A percentile compares a stretch with the other conserved stretches of the same genome.
Conservation (phyloP, 73 alveolate species). For the Paramecium bursaria region DNA sequence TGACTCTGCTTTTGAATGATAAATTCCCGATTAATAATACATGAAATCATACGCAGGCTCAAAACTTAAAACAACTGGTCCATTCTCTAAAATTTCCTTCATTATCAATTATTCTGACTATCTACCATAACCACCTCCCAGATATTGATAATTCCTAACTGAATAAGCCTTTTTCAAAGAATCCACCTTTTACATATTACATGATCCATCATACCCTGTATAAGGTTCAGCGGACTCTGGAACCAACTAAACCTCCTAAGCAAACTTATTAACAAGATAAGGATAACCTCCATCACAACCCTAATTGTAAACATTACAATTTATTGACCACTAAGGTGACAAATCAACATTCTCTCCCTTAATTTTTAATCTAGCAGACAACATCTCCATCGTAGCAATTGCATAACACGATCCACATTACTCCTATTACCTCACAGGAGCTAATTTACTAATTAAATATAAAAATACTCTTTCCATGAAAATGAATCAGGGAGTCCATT, state of each 20-base stretch:
- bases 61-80: constrained; percentile 68
- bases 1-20: constrained; percentile 63
- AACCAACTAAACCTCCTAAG: constrained; percentile 44
- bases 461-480: constrained; percentile 53
- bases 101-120: constrained; percentile 59
- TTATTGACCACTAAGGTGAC: constrained; percentile 65
- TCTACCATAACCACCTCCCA: constrained; percentile 70
- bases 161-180: constrained; percentile 22
- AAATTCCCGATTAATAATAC: constrained; percentile 68
- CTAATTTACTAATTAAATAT: not conserved
- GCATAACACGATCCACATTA: constrained; percentile 71
- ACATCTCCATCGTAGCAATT: constrained; percentile 65
- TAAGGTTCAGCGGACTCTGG: constrained; percentile 68
- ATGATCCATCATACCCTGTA: constrained; percentile 57
- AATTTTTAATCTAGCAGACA: constrained; percentile 68
- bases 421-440: constrained; percentile 64
- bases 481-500: constrained; percentile 53
- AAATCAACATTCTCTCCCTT: constrained; percentile 65
- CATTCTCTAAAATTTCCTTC: constrained; percentile 59
- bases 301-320: constrained; percentile 60
- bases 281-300: constrained; percentile 74
- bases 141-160: constrained; percentile 60
- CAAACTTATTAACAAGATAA: constrained; percentile 63
- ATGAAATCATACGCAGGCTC: constrained; percentile 69
- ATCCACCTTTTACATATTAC: constrained; percentile 59